These are phyloP conservation scores for Oemleria cerasiformis DNA, from an alignment of 306 rosid species.

Conservation along the genomic window DNA sequence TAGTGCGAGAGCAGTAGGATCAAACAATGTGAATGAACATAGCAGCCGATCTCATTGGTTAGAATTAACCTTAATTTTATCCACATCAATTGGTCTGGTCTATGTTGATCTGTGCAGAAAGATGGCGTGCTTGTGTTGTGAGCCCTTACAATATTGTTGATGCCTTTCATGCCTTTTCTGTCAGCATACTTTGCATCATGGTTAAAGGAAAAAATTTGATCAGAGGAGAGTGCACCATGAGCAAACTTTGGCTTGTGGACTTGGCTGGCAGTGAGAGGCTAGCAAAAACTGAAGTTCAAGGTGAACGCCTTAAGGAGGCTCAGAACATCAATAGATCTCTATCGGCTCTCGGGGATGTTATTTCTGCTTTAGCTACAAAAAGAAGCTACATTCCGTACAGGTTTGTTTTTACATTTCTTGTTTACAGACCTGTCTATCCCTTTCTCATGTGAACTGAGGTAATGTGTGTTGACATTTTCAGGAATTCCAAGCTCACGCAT, in stretches of 20 bases:
- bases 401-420: not conserved
- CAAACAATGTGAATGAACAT: constrained; percentile 26
- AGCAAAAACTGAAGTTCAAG: constrained; percentile 20
- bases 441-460: not conserved
- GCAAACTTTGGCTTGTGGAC: constrained; percentile 30
- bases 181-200: constrained; percentile 22
- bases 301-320: constrained; percentile 31
- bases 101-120: not conserved
- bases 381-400: constrained; percentile 20
- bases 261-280: constrained; percentile 34
- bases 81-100: not conserved
- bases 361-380: constrained; percentile 27
- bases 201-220: constrained; percentile 19
- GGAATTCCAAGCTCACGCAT: constrained; percentile 32
- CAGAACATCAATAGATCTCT: constrained; percentile 29
- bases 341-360: constrained; percentile 30
- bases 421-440: not conserved
- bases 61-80: not conserved
- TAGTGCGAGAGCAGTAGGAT: constrained; percentile 21
- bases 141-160: not conserved
- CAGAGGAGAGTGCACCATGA: constrained; percentile 11
- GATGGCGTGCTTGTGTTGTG: not conserved
- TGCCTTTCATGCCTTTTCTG: not conserved
- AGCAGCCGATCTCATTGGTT: constrained; percentile 29
- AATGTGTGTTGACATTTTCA: not conserved